Evolutionary conservation across 2,329 filamentous ascomycete genomes (phyloP), one percentile per base, ranked within the genome.

Genomic region (Mollisiaceae sp.): DNA sequence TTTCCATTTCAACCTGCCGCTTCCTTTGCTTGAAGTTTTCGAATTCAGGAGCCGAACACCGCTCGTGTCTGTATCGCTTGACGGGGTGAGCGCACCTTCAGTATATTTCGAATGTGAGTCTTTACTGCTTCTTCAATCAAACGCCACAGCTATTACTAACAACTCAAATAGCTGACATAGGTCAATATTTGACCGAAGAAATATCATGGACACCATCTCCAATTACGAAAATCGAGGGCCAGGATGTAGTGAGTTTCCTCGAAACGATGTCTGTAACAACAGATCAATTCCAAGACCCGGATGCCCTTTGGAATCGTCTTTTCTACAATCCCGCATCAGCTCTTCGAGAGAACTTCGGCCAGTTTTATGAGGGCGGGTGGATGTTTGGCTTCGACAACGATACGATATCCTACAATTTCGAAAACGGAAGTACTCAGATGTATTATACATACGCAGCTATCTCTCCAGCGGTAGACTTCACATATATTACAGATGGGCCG

Each of bases 11-110:
- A 82, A 15, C 78, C 86, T 64, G 24, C 63, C 41, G 80, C 78
- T 58, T 78, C 83, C 2, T 85, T 86, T 77, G 79, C 69, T 68
- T 86, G 71, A 67, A 78, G 78, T 32, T 78, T 83, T 22, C 77
- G 76, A n/a, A 72, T 85, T 72, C 77, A 50, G 56, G 27, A 65
- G 45, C 20, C 38, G 35, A 15, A 60, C 41, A 22, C 47, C 57
- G 14, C 78, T 90, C 0, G 84, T 89, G 0, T 89, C 87, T 0
- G 81, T 89, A 8, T 89, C 86, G 1, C 65, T 76, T 2, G 85
- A 90, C 73, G 87, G 87, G 9, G 74, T 79, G 15, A 79, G 82
- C 61, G 72, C 86, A 3, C 87, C 87, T 0, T 80, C 85, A 63
- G 76, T 87, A 1, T 89, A 85, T 65, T 63, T 57, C 12, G n/a